Conservation (phyloP, 2,329 filamentous ascomycete genomes). For the Didymella lethalis region DNA sequence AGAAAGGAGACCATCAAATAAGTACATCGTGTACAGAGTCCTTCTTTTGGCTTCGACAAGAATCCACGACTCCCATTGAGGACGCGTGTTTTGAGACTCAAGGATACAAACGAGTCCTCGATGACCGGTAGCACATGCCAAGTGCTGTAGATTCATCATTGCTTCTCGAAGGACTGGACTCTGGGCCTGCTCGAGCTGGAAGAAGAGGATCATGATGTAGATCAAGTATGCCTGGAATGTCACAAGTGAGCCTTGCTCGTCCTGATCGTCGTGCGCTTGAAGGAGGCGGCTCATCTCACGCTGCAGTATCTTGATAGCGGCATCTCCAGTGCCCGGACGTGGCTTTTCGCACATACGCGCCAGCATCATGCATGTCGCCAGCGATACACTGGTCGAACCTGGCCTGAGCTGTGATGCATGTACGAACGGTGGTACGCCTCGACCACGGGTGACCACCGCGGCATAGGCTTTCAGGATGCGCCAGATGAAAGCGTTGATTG, state of each 20-base stretch:
- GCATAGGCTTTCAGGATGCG: background rate
- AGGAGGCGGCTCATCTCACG: background rate
- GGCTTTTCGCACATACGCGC: background rate
- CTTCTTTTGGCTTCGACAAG: background rate
- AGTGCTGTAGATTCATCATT: background rate
- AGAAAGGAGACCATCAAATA: background rate
- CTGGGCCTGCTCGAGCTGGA: background rate
- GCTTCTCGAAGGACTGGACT: background rate
- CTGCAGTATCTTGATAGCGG: background rate
- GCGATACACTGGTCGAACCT: background rate
- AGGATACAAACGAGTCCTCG: background rate
- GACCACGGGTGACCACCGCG: background rate
- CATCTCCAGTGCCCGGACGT: background rate
- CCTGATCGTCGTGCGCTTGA: background rate
- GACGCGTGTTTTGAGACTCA: background rate
- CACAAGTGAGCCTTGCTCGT: background rate
- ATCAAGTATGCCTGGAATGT: background rate
- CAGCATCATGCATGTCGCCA: background rate
- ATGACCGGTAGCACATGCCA: background rate
- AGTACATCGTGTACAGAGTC: background rate
- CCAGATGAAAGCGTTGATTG: background rate
- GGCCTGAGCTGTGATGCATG: background rate
- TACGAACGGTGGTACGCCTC: background rate
- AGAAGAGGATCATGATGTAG: background rate
- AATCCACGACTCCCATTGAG: background rate